phyloP scores from a whole-genome alignment of 768 basidiomycete species.

The Leccinum pellstonianum region DNA sequence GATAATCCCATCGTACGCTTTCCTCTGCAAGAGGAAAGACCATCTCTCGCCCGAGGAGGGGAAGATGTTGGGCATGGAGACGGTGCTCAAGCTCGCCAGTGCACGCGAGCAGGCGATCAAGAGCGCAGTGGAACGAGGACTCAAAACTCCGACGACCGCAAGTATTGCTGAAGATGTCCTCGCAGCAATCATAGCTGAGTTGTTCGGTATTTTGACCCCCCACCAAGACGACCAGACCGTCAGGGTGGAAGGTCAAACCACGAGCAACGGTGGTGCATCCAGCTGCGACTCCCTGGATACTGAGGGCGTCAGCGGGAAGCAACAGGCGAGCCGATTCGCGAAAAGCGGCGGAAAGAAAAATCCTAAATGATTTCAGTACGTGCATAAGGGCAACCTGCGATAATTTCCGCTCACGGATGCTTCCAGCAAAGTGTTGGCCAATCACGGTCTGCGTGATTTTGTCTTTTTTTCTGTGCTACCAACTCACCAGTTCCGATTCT shows the following conservation, averaged over 20 bases:
- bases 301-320: neutral
- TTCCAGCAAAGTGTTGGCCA: neutral
- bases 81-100: slow-evolving; percentile 47
- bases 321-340: neutral
- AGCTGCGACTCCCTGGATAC: neutral
- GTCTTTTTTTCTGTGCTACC: accelerated
- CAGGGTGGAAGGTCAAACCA: slow-evolving; percentile 8
- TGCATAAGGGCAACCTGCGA: neutral
- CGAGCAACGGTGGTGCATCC: neutral
- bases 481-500: neutral
- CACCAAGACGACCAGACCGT: slow-evolving; percentile 4
- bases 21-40: slow-evolving; percentile 49
- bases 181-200: slow-evolving; percentile 28
- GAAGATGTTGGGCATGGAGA: slow-evolving; percentile 54
- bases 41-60: slow-evolving; percentile 57
- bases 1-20: slow-evolving; percentile 51
- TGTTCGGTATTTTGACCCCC: slow-evolving; percentile 29
- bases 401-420: neutral
- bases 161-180: slow-evolving; percentile 16
- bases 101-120: slow-evolving; percentile 49
- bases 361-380: neutral
- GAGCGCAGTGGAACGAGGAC: slow-evolving; percentile 20
- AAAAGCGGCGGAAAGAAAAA: no score
- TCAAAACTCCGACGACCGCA: no score
- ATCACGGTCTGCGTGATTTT: neutral